Conservation (phyloP, 1,284 basidiomycete species). For the Moesziomyces sp. region DNA sequence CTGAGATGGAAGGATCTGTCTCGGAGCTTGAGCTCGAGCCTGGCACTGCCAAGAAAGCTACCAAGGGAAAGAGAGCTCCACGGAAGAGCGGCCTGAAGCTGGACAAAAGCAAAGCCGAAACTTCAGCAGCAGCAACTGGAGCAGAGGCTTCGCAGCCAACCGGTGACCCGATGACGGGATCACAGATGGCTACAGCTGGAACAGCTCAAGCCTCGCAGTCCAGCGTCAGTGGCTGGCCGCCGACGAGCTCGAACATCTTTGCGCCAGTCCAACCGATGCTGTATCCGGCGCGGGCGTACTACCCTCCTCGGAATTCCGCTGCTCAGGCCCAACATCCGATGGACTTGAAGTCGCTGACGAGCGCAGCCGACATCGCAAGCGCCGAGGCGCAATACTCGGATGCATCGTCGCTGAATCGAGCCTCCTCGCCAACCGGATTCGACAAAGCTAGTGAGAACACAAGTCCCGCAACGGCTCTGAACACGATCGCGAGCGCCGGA, state of each 20-base stretch:
- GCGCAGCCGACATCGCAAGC: constrained; percentile 16
- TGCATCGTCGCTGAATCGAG: constrained; percentile 1
- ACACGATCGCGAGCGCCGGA: constrained; percentile 9
- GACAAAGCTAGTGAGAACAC: constrained; percentile 6
- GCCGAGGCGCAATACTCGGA: constrained; percentile 17
- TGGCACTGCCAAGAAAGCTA: too few relatives aligned
- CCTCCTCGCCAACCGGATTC: constrained; percentile 9
- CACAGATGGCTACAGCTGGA: background rate
- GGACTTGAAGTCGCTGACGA: constrained; percentile 21
- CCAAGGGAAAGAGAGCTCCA: too few relatives aligned
- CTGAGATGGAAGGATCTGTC: constrained; percentile 19
- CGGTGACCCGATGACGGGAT: background rate
- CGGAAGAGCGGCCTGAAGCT: too few relatives aligned
- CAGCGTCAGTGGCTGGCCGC: background rate
- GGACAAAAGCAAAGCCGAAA: too few relatives aligned
- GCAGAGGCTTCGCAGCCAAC: background rate
- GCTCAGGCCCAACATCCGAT: constrained; percentile 15
- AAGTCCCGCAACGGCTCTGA: constrained; percentile 17
- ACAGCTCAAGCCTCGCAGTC: background rate
- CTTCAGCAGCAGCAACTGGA: background rate
- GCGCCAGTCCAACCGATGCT: constrained; percentile 18
- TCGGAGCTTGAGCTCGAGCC: constrained; percentile 37
- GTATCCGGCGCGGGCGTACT: constrained; percentile 35
- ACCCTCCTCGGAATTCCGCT: constrained; percentile 12
- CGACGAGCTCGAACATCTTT: constrained; percentile 16